Conservation (phyloP, 768 basidiomycete species). For the Suillus tomentosus region DNA sequence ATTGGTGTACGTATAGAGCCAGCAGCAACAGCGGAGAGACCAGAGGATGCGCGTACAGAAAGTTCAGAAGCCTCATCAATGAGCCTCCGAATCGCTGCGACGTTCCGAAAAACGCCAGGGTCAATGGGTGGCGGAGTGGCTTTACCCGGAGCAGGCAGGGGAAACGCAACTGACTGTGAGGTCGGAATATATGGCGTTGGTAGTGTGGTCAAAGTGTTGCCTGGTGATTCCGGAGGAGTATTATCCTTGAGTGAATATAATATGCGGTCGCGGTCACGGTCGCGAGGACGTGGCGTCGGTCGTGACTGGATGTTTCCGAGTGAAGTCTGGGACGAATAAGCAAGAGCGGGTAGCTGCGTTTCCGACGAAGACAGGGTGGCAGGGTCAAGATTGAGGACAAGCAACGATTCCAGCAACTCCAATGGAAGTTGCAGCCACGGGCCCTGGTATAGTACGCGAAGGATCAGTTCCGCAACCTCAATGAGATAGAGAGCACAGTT, state of each 20-base stretch:
- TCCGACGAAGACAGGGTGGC: constrained; percentile 55
- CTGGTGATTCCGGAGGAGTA: constrained; percentile 50
- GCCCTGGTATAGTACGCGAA: constrained; percentile 52
- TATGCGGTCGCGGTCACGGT: constrained; percentile 51
- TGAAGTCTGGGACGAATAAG: constrained; percentile 14
- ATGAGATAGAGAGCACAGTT: constrained; percentile 34
- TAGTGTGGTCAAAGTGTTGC: constrained; percentile 35
- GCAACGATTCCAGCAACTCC: constrained; percentile 81
- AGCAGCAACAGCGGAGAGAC: constrained; percentile 73
- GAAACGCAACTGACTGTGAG: constrained; percentile 46
- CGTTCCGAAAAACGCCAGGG: constrained; percentile 81
- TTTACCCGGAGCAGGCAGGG: constrained; percentile 59
- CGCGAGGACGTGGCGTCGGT: constrained; percentile 25
- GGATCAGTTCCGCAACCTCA: constrained; percentile 3
- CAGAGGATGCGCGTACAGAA: constrained; percentile 85
- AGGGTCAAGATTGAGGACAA: constrained; percentile 78
- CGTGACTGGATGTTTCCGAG: constrained; percentile 16
- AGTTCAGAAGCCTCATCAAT: constrained; percentile 91
- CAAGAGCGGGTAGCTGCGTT: constrained; percentile 38
- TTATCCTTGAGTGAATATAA: constrained; percentile 44
- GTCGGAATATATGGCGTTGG: constrained; percentile 34
- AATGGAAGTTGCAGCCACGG: constrained; percentile 90
- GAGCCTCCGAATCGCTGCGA: constrained; percentile 72
- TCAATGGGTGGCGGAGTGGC: constrained; percentile 86
- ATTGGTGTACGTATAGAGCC: constrained; percentile 56